These are phyloP conservation scores for Podospora anserina DNA, from an alignment of 495 filamentous ascomycete species.

Conservation along the genomic window DNA sequence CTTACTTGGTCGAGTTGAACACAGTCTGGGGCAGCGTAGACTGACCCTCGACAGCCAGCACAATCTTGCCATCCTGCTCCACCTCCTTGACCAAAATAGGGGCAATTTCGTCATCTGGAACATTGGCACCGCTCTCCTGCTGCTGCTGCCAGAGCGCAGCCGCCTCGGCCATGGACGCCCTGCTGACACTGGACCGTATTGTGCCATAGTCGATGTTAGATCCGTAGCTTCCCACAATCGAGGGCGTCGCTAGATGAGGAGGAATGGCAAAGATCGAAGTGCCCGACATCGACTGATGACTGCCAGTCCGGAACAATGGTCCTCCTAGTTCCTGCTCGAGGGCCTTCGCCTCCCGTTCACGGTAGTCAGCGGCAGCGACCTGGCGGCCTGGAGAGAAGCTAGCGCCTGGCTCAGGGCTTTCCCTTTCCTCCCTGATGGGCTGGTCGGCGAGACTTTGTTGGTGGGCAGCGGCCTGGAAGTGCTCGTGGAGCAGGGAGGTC, in stretches of 20 bases:
- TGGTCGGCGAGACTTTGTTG: constrained; percentile 23
- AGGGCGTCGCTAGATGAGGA: constrained; percentile 61
- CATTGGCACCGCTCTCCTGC: constrained; percentile 47
- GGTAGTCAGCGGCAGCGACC: constrained; percentile 30
- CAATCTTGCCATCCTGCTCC: constrained; percentile 81
- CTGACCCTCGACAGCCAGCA: constrained; percentile 81
- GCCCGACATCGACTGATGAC: constrained; percentile 29
- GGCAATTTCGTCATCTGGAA: constrained; percentile 63
- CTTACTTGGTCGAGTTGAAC: constrained; percentile 88
- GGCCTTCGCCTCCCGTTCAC: constrained; percentile 42
- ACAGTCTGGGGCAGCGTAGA: constrained; percentile 92
- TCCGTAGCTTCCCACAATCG: constrained; percentile 65
- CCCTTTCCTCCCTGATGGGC: constrained; percentile 20
- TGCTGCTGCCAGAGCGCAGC: constrained; percentile 70
- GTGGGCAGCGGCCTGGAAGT: constrained; percentile 33
- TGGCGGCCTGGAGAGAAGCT: constrained; percentile 17
- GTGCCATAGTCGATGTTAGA: constrained; percentile 68
- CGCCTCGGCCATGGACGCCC: constrained; percentile 67
- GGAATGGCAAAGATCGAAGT: constrained; percentile 59
- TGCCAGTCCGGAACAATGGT: constrained; percentile 34
- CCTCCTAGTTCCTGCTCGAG: constrained; percentile 35
- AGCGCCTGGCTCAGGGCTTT: constrained; percentile 24
- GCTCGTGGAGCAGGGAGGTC: constrained; percentile 40
- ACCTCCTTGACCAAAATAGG: constrained; percentile 83
- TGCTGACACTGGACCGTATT: constrained; percentile 62